phyloP scores from a whole-genome alignment of 2,329 filamentous ascomycete species.

The Diaporthe ilicicola region DNA sequence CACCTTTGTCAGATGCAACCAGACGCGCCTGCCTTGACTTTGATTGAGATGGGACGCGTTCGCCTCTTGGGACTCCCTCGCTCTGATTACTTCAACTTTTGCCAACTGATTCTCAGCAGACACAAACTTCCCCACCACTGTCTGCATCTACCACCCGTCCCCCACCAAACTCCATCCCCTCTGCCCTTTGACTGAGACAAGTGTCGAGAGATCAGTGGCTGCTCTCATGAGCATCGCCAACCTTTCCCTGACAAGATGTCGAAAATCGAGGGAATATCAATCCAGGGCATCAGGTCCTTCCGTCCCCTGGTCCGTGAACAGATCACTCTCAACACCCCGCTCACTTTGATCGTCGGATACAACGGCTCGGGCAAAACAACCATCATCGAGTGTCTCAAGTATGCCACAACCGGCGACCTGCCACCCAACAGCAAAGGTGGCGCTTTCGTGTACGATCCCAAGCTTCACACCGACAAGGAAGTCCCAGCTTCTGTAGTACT shows the following conservation, averaged over 20 bases:
- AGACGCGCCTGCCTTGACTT: conserved; percentile 18
- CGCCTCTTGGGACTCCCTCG: not conserved
- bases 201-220: not conserved
- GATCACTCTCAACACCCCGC: conserved; percentile 84
- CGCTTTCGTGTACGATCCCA: conserved; percentile 97
- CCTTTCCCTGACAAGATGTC: conserved; percentile 59
- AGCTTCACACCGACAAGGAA: conserved; percentile 86
- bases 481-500: conserved; percentile 92
- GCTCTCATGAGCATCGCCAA: conserved; percentile 27
- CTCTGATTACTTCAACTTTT: no score
- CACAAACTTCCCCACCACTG: not conserved
- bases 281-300: conserved; percentile 86
- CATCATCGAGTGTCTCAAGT: conserved; percentile 98
- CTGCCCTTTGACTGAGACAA: not conserved
- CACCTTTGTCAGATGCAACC: not conserved
- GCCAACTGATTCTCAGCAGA: not conserved
- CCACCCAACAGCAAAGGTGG: conserved; percentile 91
- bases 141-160: not conserved
- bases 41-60: conserved; percentile 16
- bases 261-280: conserved; percentile 88
- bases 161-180: not conserved
- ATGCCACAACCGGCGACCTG: conserved; percentile 92
- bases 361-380: conserved; percentile 99
- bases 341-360: conserved; percentile 95
- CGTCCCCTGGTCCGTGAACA: conserved; percentile 77